These are phyloP conservation scores for Eucalyptus pauciflora DNA, from an alignment of 345 rosid species.

Conservation along the genomic window DNA sequence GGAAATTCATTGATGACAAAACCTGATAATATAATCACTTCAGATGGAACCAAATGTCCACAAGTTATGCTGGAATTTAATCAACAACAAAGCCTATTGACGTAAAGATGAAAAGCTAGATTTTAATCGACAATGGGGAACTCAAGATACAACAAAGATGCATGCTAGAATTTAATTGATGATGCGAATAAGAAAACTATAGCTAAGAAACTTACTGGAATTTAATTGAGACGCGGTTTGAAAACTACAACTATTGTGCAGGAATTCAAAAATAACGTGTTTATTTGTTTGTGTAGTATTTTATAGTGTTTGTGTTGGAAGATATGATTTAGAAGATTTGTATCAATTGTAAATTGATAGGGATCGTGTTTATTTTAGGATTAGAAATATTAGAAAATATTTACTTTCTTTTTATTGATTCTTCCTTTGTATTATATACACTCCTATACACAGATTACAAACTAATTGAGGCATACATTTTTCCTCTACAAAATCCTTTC, in stretches of 20 bases:
- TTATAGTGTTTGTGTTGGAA: too few species aligned
- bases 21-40: not conserved
- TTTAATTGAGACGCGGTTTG: rapidly evolving
- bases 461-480: too few species aligned
- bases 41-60: not conserved
- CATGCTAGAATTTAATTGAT: not conserved
- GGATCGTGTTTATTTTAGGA: too few species aligned
- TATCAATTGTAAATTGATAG: too few species aligned
- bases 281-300: not conserved
- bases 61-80: not conserved
- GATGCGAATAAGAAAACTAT: not conserved
- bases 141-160: not conserved
- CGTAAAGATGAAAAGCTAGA: not conserved
- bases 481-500: too few species aligned
- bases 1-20: too few species aligned
- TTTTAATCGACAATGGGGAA: not conserved
- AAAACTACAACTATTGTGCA: too few species aligned
- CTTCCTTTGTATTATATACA: too few species aligned
- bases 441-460: too few species aligned
- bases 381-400: too few species aligned
- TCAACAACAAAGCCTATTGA: not conserved
- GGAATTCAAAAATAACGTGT: not conserved
- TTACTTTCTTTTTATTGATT: too few species aligned
- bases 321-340: too few species aligned
- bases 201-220: not conserved